Percentiles rank a stretch among this genome's conserved stretches.
These are phyloP conservation scores for Croton laevigatus DNA, from an alignment of 441 rosid genomes.

Conservation along the genomic window DNA sequence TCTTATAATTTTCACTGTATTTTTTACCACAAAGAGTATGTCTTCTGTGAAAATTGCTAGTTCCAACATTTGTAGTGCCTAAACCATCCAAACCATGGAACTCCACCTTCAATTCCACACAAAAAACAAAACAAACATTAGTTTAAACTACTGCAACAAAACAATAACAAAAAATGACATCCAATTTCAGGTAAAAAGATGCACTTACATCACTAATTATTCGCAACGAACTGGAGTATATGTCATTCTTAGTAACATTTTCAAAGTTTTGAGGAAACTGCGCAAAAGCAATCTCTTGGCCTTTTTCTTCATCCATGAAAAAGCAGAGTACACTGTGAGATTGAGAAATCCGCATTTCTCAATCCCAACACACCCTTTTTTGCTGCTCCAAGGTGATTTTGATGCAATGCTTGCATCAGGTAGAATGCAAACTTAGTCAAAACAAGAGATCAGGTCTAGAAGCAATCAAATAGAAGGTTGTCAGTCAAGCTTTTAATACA, in stretches of 20 bases:
- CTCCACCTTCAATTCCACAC: conserved; percentile 45
- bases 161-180: too few relatives aligned
- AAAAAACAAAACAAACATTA: not conserved
- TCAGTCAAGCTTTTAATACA: too few relatives aligned
- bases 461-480: too few relatives aligned
- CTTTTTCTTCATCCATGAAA: conserved; percentile 66
- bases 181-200: not conserved
- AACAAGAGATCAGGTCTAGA: too few relatives aligned
- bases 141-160: not conserved
- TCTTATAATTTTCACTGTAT: conserved; percentile 13
- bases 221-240: conserved; percentile 39
- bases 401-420: too few relatives aligned
- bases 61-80: conserved; percentile 61
- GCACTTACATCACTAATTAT: conserved; percentile 32
- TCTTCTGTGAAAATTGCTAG: conserved; percentile 85
- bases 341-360: too few relatives aligned
- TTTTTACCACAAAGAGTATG: conserved; percentile 55
- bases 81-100: conserved; percentile 61
- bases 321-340: conserved; percentile 77
- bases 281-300: conserved; percentile 56
- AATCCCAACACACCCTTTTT: too few relatives aligned
- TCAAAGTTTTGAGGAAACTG: conserved; percentile 55
- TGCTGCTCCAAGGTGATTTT: too few relatives aligned
- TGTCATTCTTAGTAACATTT: conserved; percentile 55
- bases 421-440: too few relatives aligned